These are phyloP conservation scores for Fusarium nisikadoi DNA, from an alignment of 2,329 filamentous ascomycete species.

Conservation along the genomic window DNA sequence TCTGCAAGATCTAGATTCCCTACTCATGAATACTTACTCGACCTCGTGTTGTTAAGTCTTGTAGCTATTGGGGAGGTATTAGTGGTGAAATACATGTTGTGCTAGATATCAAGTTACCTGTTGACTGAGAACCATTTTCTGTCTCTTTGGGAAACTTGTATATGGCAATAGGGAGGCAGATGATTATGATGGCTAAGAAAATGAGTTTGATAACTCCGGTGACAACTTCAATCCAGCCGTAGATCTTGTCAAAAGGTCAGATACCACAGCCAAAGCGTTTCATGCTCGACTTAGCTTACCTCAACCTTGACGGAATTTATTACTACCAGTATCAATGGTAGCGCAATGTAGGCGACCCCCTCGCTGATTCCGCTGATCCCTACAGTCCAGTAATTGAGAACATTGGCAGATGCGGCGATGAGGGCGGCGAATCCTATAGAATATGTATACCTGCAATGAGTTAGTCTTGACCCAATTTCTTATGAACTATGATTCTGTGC, in stretches of 20 bases:
- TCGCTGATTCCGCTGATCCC: neutral
- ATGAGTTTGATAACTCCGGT: neutral
- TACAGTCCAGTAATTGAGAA: neutral
- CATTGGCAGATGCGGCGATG: neutral
- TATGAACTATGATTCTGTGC: neutral
- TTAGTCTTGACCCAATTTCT: neutral
- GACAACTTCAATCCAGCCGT: neutral
- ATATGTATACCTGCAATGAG: neutral
- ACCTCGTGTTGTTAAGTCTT: neutral
- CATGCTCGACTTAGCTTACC: neutral
- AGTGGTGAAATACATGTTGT: neutral
- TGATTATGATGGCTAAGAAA: neutral
- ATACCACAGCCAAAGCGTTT: fast-evolving
- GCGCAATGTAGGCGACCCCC: neutral
- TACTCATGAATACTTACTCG: neutral
- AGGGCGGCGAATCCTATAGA: neutral
- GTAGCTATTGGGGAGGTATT: neutral
- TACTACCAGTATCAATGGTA: neutral
- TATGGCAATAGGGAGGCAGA: neutral
- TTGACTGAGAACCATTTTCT: neutral
- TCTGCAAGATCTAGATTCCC: neutral
- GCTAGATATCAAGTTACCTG: neutral
- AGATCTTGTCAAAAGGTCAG: neutral
- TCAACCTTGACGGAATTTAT: neutral
- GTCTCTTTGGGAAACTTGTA: neutral